Evolutionary conservation across 345 rosid species (phyloP).

Genomic region (Linum tenue): DNA sequence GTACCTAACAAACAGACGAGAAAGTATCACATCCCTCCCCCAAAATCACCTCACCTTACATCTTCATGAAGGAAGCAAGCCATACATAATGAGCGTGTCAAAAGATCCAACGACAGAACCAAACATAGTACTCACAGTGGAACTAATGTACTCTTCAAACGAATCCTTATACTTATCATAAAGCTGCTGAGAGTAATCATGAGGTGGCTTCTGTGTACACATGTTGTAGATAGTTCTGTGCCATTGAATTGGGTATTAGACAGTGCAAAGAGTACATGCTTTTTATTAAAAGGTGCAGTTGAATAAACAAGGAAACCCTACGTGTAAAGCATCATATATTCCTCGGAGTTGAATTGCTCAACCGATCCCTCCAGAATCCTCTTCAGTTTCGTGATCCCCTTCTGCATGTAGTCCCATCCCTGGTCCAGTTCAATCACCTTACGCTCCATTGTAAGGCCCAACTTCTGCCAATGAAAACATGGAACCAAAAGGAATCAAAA

Average conservation of each 20-base stretch:
- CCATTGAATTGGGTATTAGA: neutral
- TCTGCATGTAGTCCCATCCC: slow-evolving; percentile 7
- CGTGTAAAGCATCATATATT: slow-evolving; percentile 37
- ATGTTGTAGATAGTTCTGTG: slow-evolving; percentile 29
- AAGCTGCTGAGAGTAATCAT: slow-evolving; percentile 27
- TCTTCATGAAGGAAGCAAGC: neutral
- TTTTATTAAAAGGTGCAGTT: neutral
- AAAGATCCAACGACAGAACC: neutral
- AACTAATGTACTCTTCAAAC: slow-evolving; percentile 21
- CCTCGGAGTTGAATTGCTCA: slow-evolving; percentile 32
- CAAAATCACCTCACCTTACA: neutral
- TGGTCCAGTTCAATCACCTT: slow-evolving; percentile 7
- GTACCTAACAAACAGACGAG: slow-evolving; percentile 19
- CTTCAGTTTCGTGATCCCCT: slow-evolving; percentile 10
- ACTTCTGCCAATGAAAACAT: neutral
- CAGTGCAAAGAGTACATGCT: neutral
- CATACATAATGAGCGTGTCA: neutral
- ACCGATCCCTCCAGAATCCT: slow-evolving; percentile 19
- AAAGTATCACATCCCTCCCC: neutral
- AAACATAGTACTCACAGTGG: slow-evolving; percentile 14
- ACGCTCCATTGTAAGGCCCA: neutral
- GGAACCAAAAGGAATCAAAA: no score
- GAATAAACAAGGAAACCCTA: neutral
- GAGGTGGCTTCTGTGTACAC: slow-evolving; percentile 32
- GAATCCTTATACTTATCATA: slow-evolving; percentile 26